Conservation (phyloP, 768 basidiomycete genomes). For the Boletus sp. region DNA sequence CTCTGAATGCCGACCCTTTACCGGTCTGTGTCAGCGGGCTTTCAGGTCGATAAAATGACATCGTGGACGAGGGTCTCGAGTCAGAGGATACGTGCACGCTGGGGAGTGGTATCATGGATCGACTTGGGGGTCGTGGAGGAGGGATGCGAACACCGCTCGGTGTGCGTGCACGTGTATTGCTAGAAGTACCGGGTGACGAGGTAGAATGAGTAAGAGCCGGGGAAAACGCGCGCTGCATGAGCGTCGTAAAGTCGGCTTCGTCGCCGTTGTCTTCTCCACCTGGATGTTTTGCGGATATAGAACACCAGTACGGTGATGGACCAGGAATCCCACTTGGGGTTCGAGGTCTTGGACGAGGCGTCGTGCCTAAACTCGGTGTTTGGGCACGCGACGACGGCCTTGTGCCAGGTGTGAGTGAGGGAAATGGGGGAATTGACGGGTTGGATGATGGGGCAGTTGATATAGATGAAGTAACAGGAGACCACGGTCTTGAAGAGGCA, state of each 20-base stretch:
- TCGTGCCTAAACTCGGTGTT: slow-evolving; percentile 44
- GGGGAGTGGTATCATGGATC: slow-evolving; percentile 81
- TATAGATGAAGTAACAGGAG: slow-evolving; percentile 66
- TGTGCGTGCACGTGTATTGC: slow-evolving; percentile 32
- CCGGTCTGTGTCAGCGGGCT: slow-evolving; percentile 43
- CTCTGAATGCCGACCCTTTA: slow-evolving; percentile 38
- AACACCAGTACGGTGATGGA: slow-evolving; percentile 50
- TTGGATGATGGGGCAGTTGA: slow-evolving; percentile 61
- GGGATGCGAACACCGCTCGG: slow-evolving; percentile 44
- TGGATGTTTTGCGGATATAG: slow-evolving; percentile 46
- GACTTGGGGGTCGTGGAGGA: slow-evolving; percentile 72
- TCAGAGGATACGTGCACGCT: slow-evolving; percentile 65
- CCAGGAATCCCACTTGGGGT: slow-evolving; percentile 79
- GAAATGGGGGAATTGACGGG: slow-evolving; percentile 35
- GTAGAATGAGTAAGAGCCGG: slow-evolving; percentile 48
- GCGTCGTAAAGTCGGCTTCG: slow-evolving; percentile 40
- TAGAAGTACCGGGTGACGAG: slow-evolving; percentile 37
- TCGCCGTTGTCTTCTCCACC: slow-evolving; percentile 44
- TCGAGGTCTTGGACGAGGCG: slow-evolving; percentile 68
- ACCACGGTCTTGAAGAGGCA: slow-evolving; percentile 78
- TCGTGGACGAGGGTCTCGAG: slow-evolving; percentile 66
- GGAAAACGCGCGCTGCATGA: slow-evolving; percentile 63
- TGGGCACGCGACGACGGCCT: slow-evolving; percentile 56
- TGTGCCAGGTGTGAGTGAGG: slow-evolving; percentile 26
- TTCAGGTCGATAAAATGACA: slow-evolving; percentile 63